phyloP scores from a whole-genome alignment of 805 yeast species.

The Metschnikowia borealis region DNA sequence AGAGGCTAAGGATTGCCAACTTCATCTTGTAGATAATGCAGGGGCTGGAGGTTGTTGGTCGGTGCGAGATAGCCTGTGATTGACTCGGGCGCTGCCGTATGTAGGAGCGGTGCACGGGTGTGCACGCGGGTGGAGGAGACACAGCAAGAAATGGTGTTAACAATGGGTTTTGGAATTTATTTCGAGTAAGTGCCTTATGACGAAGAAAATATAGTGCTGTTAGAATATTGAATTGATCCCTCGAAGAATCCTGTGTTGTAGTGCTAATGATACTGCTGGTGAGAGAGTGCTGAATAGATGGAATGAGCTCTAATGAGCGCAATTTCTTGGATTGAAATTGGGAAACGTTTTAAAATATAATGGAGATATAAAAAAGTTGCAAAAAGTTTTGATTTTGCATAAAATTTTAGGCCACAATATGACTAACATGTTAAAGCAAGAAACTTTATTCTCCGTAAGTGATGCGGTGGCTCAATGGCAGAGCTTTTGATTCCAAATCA shows the following conservation, averaged over 20 bases:
- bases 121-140: background rate
- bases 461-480: conserved; percentile 25
- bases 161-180: background rate
- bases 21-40: conserved; percentile 12
- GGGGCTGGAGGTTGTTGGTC: conserved; percentile 1
- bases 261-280: background rate
- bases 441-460: background rate
- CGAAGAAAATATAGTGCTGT: too few species aligned
- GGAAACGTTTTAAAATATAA: background rate
- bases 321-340: background rate
- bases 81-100: conserved; percentile 7
- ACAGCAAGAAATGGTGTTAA: background rate
- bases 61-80: background rate
- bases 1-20: conserved; percentile 14
- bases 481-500: conserved; percentile 25
- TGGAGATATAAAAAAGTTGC: too few species aligned
- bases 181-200: background rate
- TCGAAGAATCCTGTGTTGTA: background rate
- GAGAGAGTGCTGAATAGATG: background rate
- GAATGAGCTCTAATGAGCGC: background rate
- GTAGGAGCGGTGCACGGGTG: conserved; percentile 9
- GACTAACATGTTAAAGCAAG: background rate
- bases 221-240: too few species aligned
- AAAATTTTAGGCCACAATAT: too few species aligned
- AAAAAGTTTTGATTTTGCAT: too few species aligned